Evolutionary conservation across 495 filamentous ascomycete genomes (phyloP), one percentile per base, ranked within the genome.

Genomic region (Pyronema omphalodes): DNA sequence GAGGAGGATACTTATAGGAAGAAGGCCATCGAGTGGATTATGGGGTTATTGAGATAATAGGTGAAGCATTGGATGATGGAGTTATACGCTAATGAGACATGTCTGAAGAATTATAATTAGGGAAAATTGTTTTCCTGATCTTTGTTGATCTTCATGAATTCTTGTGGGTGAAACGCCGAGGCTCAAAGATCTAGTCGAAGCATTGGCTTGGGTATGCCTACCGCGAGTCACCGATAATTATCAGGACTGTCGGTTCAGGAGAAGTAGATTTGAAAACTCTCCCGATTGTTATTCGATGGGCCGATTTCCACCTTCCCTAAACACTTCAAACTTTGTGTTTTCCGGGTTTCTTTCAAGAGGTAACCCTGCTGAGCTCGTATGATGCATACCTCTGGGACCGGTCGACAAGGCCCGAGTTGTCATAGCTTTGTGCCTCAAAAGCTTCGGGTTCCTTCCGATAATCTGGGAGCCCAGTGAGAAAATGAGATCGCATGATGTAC

Each of bases 361-460:
- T 52, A 43, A 50, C 47, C 18, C 23, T 44, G 23, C 73, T 78
- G 48, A 83, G 82, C 61, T 86, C 80, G 15, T 84, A 87, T 67
- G 86, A 91, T 44, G 82, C 80, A 5, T 93, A 87, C 0, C 72
- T n/a, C n/a, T 93, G 29, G 76, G 78, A 1, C 64, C 70, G n/a
- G 67, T 72, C 7, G 44, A 47, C 43, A 75, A 82, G 3, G 78
- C 95, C n/a, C 71, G 95, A 7, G 74, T 73, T 37, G 83, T 85
- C 57, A 81, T 96, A 44, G 84, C 93, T 55, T 89, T 93, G 0
- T 95, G 88, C 68, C 70, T 96, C 37, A 71, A 77, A 3, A 73
- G 79, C 12, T 86, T 85, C 62, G 76, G 76, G 79, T 78, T 29
- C 76, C 93, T 51, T 76, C 81, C 9, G 72, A 77, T 48, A 71